Evolutionary conservation across 2,329 filamentous ascomycete species (phyloP).

Genomic region (Diplocarpon rosae): DNA sequence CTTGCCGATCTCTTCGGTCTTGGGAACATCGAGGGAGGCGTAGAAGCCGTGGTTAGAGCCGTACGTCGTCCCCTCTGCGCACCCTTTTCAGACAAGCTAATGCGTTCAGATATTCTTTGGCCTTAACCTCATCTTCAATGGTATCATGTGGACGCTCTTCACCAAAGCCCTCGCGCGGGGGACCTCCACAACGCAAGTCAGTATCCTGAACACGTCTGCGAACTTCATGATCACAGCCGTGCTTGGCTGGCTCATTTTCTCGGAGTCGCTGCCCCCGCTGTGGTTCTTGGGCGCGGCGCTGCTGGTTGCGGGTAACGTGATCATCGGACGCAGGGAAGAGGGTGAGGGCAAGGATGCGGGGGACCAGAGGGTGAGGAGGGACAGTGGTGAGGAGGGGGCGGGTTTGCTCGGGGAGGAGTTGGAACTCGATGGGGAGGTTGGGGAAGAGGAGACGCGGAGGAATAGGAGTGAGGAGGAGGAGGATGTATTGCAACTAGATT

Average conservation of each 20-base stretch:
- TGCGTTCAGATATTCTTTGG: slow-evolving; percentile 50
- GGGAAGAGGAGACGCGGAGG: slow-evolving; percentile 26
- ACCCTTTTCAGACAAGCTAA: background rate
- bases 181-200: slow-evolving; percentile 66
- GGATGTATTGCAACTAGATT: slow-evolving; percentile 1
- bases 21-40: slow-evolving; percentile 32
- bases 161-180: slow-evolving; percentile 66
- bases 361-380: slow-evolving; percentile 9
- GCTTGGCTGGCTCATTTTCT: slow-evolving; percentile 59
- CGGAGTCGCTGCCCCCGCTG: slow-evolving; percentile 56
- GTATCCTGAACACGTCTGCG: slow-evolving; percentile 70
- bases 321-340: slow-evolving; percentile 62
- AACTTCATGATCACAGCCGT: slow-evolving; percentile 74
- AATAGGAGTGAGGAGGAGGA: background rate
- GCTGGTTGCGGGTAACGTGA: slow-evolving; percentile 65
- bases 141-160: slow-evolving; percentile 70
- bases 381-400: slow-evolving; percentile 14
- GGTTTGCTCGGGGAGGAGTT: slow-evolving; percentile 19
- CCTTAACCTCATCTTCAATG: slow-evolving; percentile 36
- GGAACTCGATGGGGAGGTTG: slow-evolving; percentile 15
- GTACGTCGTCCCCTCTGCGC: slow-evolving; percentile 29
- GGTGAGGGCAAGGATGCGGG: slow-evolving; percentile 11
- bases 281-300: slow-evolving; percentile 69
- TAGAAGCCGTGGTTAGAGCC: slow-evolving; percentile 39
- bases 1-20: slow-evolving; percentile 36